Conservation (phyloP, 228 moss, liverwort and hornwort genomes). For the Sphagnum magellanicum region DNA sequence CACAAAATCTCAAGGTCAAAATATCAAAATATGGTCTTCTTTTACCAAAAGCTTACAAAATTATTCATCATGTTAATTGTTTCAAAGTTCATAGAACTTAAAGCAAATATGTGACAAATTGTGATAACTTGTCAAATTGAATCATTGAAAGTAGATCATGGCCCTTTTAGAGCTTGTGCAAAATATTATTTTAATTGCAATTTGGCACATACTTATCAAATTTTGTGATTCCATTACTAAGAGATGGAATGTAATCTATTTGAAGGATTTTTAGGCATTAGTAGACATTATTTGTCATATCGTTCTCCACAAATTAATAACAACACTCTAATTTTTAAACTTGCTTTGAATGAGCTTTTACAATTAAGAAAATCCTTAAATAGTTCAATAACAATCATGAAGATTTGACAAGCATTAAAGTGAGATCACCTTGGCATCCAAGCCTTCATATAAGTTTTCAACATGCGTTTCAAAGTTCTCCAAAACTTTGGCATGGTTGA, state of each 20-base stretch:
- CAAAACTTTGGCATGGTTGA: neutral
- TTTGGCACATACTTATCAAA: neutral
- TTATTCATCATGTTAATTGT: neutral
- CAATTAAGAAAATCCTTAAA: too few species aligned
- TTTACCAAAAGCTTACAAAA: neutral
- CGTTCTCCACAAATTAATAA: too few species aligned
- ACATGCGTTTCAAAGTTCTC: conserved; percentile 32
- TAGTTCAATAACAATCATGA: too few species aligned
- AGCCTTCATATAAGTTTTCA: conserved; percentile 36
- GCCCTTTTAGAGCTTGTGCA: neutral
- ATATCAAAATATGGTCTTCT: neutral
- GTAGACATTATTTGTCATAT: too few species aligned
- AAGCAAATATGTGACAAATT: neutral
- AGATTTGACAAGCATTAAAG: neutral
- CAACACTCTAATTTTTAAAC: too few species aligned
- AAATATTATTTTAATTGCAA: neutral
- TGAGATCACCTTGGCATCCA: conserved; percentile 39
- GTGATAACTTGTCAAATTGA: too few species aligned
- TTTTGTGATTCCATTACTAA: neutral
- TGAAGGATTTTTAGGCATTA: too few species aligned
- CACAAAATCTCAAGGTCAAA: too few species aligned
- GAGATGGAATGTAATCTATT: neutral
- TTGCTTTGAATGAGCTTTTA: too few species aligned
- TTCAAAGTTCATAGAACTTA: neutral
- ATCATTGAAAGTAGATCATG: too few species aligned